These are phyloP conservation scores for Lodderomyces margitis DNA, from an alignment of 1,139 yeast genomes.

Conservation along the genomic window DNA sequence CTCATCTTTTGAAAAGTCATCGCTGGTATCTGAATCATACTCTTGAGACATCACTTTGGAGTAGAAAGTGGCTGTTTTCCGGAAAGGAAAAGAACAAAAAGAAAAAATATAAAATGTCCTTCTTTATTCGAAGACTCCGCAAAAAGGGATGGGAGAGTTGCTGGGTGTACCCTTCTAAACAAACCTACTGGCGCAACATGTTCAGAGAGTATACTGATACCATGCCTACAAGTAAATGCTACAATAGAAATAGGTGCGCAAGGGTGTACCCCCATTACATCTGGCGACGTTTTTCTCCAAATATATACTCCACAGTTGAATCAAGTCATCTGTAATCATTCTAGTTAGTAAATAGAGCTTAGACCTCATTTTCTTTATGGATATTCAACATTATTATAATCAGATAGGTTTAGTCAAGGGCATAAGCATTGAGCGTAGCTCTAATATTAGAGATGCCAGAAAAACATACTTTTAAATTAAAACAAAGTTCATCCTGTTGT, in stretches of 20 bases:
- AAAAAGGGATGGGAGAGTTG: too few species aligned
- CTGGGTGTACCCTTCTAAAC: too few species aligned
- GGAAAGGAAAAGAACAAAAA: neutral
- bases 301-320: too few species aligned
- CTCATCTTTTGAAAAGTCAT: constrained; percentile 13
- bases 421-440: constrained; percentile 57
- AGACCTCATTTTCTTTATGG: neutral
- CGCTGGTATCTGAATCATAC: constrained; percentile 10
- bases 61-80: neutral
- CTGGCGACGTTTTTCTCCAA: too few species aligned
- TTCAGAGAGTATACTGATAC: too few species aligned
- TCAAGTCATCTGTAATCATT: too few species aligned
- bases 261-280: neutral
- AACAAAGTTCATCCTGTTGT: constrained; percentile 39
- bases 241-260: too few species aligned
- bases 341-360: neutral
- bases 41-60: constrained; percentile 13
- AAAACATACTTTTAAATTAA: constrained; percentile 41
- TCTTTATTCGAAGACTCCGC: too few species aligned
- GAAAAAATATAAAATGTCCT: neutral
- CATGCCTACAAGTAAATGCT: too few species aligned
- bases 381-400: constrained; percentile 16
- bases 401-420: constrained; percentile 52
- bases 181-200: too few species aligned
- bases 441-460: constrained; percentile 78